phyloP scores from a whole-genome alignment of 371 early-diverging fungal species.

The Massospora cicadina region DNA sequence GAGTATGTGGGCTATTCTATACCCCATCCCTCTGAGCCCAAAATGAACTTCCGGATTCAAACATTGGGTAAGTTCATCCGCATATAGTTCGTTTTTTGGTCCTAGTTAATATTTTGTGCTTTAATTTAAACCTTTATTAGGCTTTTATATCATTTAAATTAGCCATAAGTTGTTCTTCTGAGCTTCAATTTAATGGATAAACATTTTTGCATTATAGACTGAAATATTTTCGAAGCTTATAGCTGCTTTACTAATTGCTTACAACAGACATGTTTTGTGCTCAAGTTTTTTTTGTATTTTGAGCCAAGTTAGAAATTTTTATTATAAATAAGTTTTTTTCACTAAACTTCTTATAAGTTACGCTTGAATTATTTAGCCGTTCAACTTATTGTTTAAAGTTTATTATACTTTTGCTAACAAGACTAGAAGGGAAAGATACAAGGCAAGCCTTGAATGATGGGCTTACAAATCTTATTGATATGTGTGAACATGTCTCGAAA shows the following conservation, averaged over 20 bases:
- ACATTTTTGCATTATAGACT: too few relatives aligned
- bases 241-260: too few relatives aligned
- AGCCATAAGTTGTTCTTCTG: too few relatives aligned
- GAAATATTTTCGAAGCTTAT: too few relatives aligned
- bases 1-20: conserved; percentile 97
- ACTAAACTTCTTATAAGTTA: conserved; percentile 3
- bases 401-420: not conserved
- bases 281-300: too few relatives aligned
- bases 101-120: not conserved
- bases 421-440: conserved; percentile 51
- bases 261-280: too few relatives aligned
- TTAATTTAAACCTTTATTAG: not conserved
- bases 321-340: not conserved
- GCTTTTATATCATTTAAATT: not conserved
- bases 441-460: conserved; percentile 73
- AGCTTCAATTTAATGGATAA: too few relatives aligned
- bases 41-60: conserved; percentile 89
- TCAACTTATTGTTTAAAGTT: too few relatives aligned
- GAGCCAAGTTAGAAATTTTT: too few relatives aligned
- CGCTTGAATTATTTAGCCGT: too few relatives aligned
- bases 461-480: conserved; percentile 51
- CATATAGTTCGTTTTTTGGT: conserved; percentile 2
- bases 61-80: conserved; percentile 23
- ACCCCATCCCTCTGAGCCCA: conserved; percentile 98
- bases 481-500: conserved; percentile 42